phyloP scores from a whole-genome alignment of 2,329 filamentous ascomycete species.

The Trichoderma sp. region DNA sequence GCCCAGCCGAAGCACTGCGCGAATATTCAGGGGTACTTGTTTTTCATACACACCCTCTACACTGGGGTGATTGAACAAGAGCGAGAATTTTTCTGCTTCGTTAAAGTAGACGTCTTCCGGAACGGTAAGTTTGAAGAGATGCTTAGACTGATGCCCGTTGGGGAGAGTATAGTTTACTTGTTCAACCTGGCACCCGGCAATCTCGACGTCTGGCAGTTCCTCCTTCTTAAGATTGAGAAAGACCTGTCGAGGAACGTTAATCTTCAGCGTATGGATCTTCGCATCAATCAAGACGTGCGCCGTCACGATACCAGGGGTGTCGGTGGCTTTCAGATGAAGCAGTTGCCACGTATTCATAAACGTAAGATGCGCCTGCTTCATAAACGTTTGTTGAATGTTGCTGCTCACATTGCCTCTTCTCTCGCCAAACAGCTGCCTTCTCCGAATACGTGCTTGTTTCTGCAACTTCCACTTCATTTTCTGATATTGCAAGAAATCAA shows the following conservation, averaged over 20 bases:
- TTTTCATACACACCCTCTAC: conserved; percentile 98
- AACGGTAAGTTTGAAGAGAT: conserved; percentile 92
- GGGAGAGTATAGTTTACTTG: conserved; percentile 92
- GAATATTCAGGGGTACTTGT: conserved; percentile 80
- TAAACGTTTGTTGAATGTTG: conserved; percentile 70
- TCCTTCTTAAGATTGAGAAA: conserved; percentile 89
- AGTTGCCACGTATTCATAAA: conserved; percentile 96
- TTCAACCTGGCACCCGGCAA: conserved; percentile 82
- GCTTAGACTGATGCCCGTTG: conserved; percentile 89
- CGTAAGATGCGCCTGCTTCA: conserved; percentile 85
- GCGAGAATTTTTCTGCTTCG: conserved; percentile 76
- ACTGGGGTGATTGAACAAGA: conserved; percentile 86
- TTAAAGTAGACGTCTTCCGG: conserved; percentile 83
- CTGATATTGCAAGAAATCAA: conserved; percentile 85
- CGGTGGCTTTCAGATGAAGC: conserved; percentile 78
- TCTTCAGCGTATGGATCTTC: conserved; percentile 83
- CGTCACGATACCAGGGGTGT: conserved; percentile 79
- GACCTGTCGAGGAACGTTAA: conserved; percentile 84
- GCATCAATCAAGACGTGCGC: conserved; percentile 91
- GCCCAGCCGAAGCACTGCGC: conserved; percentile 85
- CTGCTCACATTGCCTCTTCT: conserved; percentile 52
- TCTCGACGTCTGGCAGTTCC: conserved; percentile 83
- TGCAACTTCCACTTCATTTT: conserved; percentile 99
- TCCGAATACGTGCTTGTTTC: conserved; percentile 79
- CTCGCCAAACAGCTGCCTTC: conserved; percentile 91